A percentile compares a stretch with the other conserved stretches of the same genome.
These are phyloP conservation scores for Dryas integrifolia DNA, from an alignment of 331 rosid genomes.

Conservation along the genomic window DNA sequence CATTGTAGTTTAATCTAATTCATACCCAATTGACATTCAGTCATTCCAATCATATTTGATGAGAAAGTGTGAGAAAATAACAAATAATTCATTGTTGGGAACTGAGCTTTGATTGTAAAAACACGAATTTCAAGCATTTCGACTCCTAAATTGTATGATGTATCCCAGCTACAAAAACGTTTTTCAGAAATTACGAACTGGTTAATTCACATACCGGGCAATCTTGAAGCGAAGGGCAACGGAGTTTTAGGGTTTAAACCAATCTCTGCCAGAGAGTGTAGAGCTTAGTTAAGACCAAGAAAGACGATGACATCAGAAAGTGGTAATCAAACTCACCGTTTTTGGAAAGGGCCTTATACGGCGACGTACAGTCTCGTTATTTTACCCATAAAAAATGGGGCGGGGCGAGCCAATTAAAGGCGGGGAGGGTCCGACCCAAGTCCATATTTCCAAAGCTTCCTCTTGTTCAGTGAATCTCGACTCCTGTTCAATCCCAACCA, in stretches of 20 bases:
- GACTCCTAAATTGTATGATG: background rate
- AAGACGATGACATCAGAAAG: background rate
- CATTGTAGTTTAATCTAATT: background rate
- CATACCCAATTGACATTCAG: background rate
- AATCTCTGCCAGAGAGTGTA: too few relatives aligned
- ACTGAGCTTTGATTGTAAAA: background rate
- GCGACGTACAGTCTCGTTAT: too few relatives aligned
- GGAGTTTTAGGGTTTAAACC: conserved; percentile 18
- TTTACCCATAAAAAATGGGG: too few relatives aligned
- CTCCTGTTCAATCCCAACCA: too few relatives aligned
- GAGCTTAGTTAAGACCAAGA: background rate
- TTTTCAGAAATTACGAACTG: background rate
- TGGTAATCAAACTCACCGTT: too few relatives aligned
- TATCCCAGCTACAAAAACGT: background rate
- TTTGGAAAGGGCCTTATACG: too few relatives aligned
- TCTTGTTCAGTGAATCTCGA: too few relatives aligned
- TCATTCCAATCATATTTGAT: background rate
- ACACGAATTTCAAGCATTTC: background rate
- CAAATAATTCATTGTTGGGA: background rate
- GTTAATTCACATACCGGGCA: background rate
- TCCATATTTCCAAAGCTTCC: background rate
- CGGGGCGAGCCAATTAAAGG: too few relatives aligned
- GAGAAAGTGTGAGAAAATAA: background rate
- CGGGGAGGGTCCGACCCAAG: background rate
- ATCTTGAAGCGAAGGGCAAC: background rate